phyloP scores from a whole-genome alignment of 2,329 filamentous ascomycete species.

The Exophiala viscosa region DNA sequence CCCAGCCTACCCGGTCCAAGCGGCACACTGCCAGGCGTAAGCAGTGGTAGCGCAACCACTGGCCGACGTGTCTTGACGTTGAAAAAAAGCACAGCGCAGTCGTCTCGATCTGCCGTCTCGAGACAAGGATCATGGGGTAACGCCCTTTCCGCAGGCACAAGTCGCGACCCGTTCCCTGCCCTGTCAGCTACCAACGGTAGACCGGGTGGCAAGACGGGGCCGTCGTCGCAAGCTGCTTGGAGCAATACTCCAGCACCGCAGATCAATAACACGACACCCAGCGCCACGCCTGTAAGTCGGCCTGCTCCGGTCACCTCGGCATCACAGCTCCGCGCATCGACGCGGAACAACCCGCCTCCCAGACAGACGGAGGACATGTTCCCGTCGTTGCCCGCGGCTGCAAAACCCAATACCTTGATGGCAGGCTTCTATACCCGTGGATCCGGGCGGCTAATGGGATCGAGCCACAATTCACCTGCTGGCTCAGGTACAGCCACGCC shows the following conservation, averaged over 20 bases:
- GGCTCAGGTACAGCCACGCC: constrained; percentile 33
- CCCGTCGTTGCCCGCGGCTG: constrained; percentile 74
- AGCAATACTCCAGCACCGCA: constrained; percentile 23
- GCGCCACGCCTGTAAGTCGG: constrained; percentile 19
- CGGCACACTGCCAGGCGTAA: constrained; percentile 58
- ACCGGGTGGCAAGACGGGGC: constrained; percentile 27
- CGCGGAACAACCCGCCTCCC: constrained; percentile 31
- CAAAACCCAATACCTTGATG: constrained; percentile 59
- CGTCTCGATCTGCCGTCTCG: constrained; percentile 57
- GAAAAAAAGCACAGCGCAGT: constrained; percentile 67
- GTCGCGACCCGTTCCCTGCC: constrained; percentile 46
- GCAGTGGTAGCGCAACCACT: constrained; percentile 52
- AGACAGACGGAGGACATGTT: constrained; percentile 59
- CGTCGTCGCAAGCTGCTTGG: constrained; percentile 11
- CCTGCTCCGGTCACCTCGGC: not conserved
- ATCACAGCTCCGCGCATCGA: constrained; percentile 16
- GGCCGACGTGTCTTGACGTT: constrained; percentile 61
- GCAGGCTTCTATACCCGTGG: constrained; percentile 44
- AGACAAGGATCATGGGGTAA: constrained; percentile 56
- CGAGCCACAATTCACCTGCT: constrained; percentile 16
- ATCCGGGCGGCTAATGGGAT: constrained; percentile 42
- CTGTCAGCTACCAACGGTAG: constrained; percentile 34
- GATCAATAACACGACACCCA: constrained; percentile 26
- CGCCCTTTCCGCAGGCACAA: constrained; percentile 37
- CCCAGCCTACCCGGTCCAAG: constrained; percentile 76